Evolutionary conservation across 495 filamentous ascomycete genomes (phyloP).

Genomic region (Choiromyces venosus): DNA sequence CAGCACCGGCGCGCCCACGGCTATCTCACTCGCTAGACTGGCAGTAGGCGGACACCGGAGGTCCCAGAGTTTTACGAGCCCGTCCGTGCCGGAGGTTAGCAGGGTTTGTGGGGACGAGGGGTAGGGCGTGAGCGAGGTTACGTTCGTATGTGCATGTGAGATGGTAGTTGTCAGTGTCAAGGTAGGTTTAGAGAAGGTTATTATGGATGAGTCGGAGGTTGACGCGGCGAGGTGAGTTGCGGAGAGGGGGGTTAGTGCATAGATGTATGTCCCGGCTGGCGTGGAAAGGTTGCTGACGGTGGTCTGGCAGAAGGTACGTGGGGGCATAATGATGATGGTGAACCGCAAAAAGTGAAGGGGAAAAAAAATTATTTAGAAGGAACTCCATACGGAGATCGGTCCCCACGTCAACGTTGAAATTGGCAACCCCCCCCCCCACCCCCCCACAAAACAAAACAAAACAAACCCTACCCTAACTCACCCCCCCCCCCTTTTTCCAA

Average conservation of each 20-base stretch:
- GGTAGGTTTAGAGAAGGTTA: slow-evolving; percentile 53
- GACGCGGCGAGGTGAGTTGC: slow-evolving; percentile 51
- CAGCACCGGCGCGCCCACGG: slow-evolving; percentile 8
- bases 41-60: slow-evolving; percentile 16
- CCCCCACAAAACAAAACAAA: too few species aligned
- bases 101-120: slow-evolving; percentile 47
- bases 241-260: slow-evolving; percentile 48
- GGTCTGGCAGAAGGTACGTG: not conserved
- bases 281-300: slow-evolving; percentile 42
- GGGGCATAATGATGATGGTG: not conserved
- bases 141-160: slow-evolving; percentile 49
- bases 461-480: too few species aligned
- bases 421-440: not conserved
- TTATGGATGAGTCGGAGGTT: slow-evolving; percentile 52
- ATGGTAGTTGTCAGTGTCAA: slow-evolving; percentile 46
- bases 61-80: slow-evolving; percentile 57
- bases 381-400: not conserved
- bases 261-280: slow-evolving; percentile 49
- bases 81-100: slow-evolving; percentile 60
- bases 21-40: slow-evolving; percentile 37
- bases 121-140: slow-evolving; percentile 52
- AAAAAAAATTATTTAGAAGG: too few species aligned
- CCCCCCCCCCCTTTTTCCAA: too few species aligned
- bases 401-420: not conserved
- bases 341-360: not conserved